Base-by-base conservation (phyloP, 2,329 filamentous ascomycete genomes). In the Tolypocladium guangdongense region DNA sequence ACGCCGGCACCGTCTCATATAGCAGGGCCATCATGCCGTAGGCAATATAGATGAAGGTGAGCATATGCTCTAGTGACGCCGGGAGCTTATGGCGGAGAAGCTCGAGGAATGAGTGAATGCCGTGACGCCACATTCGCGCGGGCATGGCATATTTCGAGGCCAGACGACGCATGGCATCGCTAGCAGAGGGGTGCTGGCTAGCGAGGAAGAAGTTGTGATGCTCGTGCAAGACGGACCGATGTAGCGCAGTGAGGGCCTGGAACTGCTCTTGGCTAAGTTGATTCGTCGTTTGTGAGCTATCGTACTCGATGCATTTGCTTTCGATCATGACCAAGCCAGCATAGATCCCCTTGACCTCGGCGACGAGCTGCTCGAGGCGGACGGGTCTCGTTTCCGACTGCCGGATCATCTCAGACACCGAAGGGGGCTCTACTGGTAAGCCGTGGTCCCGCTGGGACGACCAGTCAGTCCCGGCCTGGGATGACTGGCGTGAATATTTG, bases 51-150 rank as follows among this genome's bases (percentile, higher is more conserved):
- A 97, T 90, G 53, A 96, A 97, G 0, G 84, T 83, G 0, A 96
- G 73, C 90, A 97, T 96, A 53, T 95, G 87, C 49, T 96, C 91
- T 0, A 90, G 71, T 1, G 87, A 90, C 0, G 76, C 77, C 0
- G 91, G 92, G 0, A 96, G 72, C 2, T 84, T 80, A 58, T 88
- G 83, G 0, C 88, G 76, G 0, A 95, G 68, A 0, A 95, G 66
- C 58, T 95, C 89, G 0, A 95, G 74, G 54, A 93, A 93, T 0
- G 83, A 84, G 63, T 95, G 90, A 4, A 97, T 96, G 0, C 88
- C 92, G 60, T 95, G 88, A 0, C 89, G 78, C 93, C 92, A 97
- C 88, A 97, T 93, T 0, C 91, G 76, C 0, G 88, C 90, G 0
- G 91, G 91, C 89, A 97, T 96, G 0, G 84, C 83, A 60, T 96